Percentiles rank a stretch among this genome's conserved stretches.
These are phyloP conservation scores for Rhynchospora pubera DNA, from an alignment of 176 grass and related monocot genomes.

Conservation along the genomic window DNA sequence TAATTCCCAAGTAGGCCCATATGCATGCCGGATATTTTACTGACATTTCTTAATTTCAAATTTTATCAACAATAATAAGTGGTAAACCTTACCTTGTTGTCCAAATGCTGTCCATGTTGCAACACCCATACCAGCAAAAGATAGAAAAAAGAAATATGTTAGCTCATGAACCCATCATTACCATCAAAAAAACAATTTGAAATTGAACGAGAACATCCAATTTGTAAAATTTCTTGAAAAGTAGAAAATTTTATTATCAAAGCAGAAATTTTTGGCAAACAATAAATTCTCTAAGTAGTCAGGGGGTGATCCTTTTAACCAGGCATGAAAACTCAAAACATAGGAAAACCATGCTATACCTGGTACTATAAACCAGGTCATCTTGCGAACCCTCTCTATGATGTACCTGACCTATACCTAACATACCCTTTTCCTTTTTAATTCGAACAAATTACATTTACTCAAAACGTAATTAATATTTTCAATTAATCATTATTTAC, in stretches of 20 bases:
- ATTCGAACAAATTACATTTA: too few species aligned
- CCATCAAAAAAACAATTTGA: constrained; percentile 15
- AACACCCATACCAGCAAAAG: constrained; percentile 10
- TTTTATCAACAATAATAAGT: neutral
- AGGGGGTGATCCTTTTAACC: neutral
- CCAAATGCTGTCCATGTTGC: constrained; percentile 61
- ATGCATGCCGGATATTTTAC: neutral
- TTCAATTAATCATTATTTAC: neutral
- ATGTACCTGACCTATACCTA: neutral
- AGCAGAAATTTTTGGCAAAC: neutral
- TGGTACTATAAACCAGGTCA: neutral
- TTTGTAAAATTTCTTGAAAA: neutral
- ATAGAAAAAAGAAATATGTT: constrained; percentile 27
- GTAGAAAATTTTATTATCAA: neutral
- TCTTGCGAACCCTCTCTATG: neutral
- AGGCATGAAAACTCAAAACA: neutral
- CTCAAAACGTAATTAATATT: too few species aligned
- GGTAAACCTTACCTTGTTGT: constrained; percentile 71
- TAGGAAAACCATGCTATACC: neutral
- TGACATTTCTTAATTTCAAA: neutral
- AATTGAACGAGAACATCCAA: neutral
- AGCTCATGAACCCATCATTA: constrained; percentile 20
- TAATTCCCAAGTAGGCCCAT: neutral
- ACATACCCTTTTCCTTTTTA: neutral
- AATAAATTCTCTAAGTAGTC: neutral